These are phyloP conservation scores for Talaromyces sp. DNA, from an alignment of 2,329 filamentous ascomycete species.

Conservation along the genomic window DNA sequence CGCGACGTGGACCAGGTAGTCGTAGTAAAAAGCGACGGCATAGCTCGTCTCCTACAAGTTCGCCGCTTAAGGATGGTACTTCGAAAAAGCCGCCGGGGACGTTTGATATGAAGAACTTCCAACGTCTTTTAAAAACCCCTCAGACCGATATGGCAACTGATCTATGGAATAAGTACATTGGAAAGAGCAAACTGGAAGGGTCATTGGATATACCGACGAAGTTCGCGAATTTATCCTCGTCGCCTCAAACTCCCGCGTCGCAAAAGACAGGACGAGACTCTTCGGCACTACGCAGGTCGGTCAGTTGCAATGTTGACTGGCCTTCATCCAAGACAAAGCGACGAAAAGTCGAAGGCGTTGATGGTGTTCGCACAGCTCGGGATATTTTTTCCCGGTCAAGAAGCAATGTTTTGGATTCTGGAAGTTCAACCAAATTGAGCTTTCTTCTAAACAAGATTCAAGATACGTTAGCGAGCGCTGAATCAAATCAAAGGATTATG, in stretches of 20 bases:
- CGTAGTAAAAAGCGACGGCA: constrained; percentile 62
- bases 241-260: constrained; percentile 60
- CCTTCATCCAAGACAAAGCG: constrained; percentile 60
- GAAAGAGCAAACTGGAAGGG: constrained; percentile 46
- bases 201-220: constrained; percentile 52
- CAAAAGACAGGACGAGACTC: constrained; percentile 41
- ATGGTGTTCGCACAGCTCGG: constrained; percentile 45
- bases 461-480: constrained; percentile 43
- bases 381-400: constrained; percentile 41
- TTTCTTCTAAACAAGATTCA: constrained; percentile 66
- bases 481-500: constrained; percentile 29
- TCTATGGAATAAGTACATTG: constrained; percentile 71
- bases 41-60: constrained; percentile 70
- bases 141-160: constrained; percentile 70
- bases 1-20: constrained; percentile 44
- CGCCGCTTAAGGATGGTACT: constrained; percentile 51
- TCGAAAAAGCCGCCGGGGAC: constrained; percentile 40
- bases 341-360: constrained; percentile 53
- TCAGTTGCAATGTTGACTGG: constrained; percentile 68
- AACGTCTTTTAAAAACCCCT: constrained; percentile 60
- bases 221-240: constrained; percentile 64
- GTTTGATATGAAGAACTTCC: constrained; percentile 58
- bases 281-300: constrained; percentile 57
- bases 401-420: constrained; percentile 38
- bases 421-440: constrained; percentile 47